These are phyloP conservation scores for Fusarium citri DNA, from an alignment of 2,329 filamentous ascomycete genomes.

Conservation along the genomic window DNA sequence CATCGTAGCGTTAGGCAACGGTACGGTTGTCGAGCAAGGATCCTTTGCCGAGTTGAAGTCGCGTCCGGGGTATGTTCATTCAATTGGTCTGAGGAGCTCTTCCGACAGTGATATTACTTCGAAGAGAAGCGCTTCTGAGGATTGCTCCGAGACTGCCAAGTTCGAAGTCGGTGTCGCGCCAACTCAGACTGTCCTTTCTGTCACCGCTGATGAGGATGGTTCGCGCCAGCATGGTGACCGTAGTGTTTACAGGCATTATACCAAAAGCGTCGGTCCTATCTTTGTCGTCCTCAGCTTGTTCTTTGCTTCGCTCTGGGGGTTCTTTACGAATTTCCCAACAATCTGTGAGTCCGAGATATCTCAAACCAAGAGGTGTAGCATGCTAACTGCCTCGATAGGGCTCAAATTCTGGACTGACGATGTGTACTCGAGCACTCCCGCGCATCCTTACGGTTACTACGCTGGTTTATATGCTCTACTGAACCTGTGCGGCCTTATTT, in stretches of 20 bases:
- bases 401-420: conserved; percentile 56
- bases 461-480: conserved; percentile 49
- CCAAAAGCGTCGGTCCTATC: conserved; percentile 43
- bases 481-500: conserved; percentile 25
- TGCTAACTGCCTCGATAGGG: conserved; percentile 37
- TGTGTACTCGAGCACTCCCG: conserved; percentile 17
- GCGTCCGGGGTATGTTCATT: conserved; percentile 53
- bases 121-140: neutral
- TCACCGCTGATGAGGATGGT: conserved; percentile 25
- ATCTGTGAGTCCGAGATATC: neutral
- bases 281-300: conserved; percentile 43
- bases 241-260: conserved; percentile 52
- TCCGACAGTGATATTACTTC: neutral
- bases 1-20: conserved; percentile 58
- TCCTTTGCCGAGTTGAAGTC: conserved; percentile 42
- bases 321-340: conserved; percentile 44
- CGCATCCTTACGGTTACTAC: conserved; percentile 42
- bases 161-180: neutral
- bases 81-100: conserved; percentile 49
- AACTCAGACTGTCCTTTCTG: neutral
- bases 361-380: neutral
- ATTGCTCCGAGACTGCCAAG: neutral
- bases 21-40: conserved; percentile 57
- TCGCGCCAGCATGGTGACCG: conserved; percentile 48
- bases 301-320: conserved; percentile 45